Conservation (phyloP, 352 stramenopile species). For the Phytophthora syringae region DNA sequence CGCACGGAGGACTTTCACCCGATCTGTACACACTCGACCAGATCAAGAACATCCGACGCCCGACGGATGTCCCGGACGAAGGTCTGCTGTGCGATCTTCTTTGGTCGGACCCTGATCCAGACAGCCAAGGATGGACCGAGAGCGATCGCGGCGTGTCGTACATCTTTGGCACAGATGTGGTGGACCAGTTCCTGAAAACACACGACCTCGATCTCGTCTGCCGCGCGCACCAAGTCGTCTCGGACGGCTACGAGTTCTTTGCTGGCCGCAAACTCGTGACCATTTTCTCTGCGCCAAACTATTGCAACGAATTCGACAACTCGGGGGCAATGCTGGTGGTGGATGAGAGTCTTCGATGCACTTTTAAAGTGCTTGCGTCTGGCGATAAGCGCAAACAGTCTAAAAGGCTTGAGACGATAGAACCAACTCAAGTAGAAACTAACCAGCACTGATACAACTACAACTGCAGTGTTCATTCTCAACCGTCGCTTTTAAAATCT, state of each 20-base stretch:
- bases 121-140: conserved; percentile 94
- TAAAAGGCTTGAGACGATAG: conserved; percentile 30
- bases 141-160: conserved; percentile 98
- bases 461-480: neutral
- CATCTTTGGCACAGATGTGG: conserved; percentile 98
- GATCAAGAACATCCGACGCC: conserved; percentile 90
- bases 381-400: conserved; percentile 68
- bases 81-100: conserved; percentile 87
- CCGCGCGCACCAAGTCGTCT: conserved; percentile 98
- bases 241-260: conserved; percentile 99
- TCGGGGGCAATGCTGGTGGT: conserved; percentile 92
- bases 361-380: conserved; percentile 86
- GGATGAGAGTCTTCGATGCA: conserved; percentile 76
- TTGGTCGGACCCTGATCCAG: conserved; percentile 87
- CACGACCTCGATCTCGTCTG: conserved; percentile 99
- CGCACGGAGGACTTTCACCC: conserved; percentile 93
- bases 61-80: conserved; percentile 87
- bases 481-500: neutral
- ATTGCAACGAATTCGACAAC: conserved; percentile 99
- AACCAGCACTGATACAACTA: conserved; percentile 2
- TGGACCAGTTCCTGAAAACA: conserved; percentile 95
- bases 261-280: conserved; percentile 98
- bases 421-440: neutral
- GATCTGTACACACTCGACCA: conserved; percentile 98
- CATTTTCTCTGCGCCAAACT: conserved; percentile 99